Conservation (phyloP, 768 basidiomycete species). For the Panellus pusillus region DNA sequence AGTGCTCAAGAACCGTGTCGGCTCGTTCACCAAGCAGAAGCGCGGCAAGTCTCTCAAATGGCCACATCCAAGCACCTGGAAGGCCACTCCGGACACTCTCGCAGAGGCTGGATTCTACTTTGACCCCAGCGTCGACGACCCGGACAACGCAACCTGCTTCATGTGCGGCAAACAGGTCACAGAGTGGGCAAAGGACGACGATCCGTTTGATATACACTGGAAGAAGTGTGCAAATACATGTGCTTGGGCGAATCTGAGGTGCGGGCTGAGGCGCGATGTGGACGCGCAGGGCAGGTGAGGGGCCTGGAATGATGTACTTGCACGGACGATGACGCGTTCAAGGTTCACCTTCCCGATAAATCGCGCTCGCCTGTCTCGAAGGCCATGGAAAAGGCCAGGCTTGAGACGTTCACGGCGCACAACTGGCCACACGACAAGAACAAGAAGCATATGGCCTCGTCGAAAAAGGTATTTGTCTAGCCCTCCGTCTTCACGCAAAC, state of each 20-base stretch:
- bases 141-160: conserved; percentile 82
- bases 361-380: conserved; percentile 66
- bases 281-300: conserved; percentile 58
- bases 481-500: neutral
- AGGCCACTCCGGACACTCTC: conserved; percentile 71
- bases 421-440: conserved; percentile 71
- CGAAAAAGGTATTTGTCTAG: conserved; percentile 53
- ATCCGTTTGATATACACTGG: conserved; percentile 84
- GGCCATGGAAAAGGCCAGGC: conserved; percentile 69
- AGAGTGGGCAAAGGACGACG: conserved; percentile 84
- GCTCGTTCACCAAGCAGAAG: conserved; percentile 66
- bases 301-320: neutral
- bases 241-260: conserved; percentile 81
- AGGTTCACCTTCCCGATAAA: conserved; percentile 65
- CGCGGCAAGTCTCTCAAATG: conserved; percentile 72
- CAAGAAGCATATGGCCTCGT: conserved; percentile 66
- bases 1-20: conserved; percentile 54
- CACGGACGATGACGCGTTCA: neutral
- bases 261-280: conserved; percentile 61
- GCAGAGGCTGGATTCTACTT: conserved; percentile 92
- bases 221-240: conserved; percentile 64
- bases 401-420: conserved; percentile 58
- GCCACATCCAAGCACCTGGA: conserved; percentile 68
- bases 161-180: conserved; percentile 79
- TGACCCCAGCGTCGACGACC: conserved; percentile 62